Conservation (phyloP, 495 filamentous ascomycete species). For the Coniosporium apollinis region DNA sequence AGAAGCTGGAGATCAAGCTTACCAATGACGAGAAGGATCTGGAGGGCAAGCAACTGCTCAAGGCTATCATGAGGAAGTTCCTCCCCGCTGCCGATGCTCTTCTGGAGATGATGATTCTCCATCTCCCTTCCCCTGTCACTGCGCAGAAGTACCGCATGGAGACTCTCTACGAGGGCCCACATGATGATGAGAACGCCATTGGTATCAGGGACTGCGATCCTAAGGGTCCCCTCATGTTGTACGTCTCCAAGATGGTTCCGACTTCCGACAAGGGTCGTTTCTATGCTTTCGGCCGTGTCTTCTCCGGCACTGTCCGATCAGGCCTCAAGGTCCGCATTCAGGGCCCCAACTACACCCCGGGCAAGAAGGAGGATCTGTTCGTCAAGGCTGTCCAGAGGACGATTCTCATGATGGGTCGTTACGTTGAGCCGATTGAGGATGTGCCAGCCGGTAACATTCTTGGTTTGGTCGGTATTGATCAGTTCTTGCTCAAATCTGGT, state of each 20-base stretch:
- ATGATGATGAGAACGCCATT: constrained; percentile 79
- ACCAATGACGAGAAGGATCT: constrained; percentile 71
- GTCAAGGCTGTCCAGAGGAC: constrained; percentile 99
- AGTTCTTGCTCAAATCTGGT: constrained; percentile 99
- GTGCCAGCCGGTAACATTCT: constrained; percentile 99
- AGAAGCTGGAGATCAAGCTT: constrained; percentile 90
- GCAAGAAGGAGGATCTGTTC: constrained; percentile 98
- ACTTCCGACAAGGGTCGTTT: constrained; percentile 99
- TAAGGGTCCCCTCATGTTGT: constrained; percentile 97
- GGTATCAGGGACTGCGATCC: constrained; percentile 96
- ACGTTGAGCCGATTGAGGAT: constrained; percentile 98
- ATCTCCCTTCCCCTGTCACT: constrained; percentile 88
- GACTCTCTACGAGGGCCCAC: constrained; percentile 95
- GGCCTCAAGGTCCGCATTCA: constrained; percentile 99
- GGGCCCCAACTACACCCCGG: constrained; percentile 94
- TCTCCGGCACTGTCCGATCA: constrained; percentile 90
- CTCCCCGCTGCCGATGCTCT: constrained; percentile 94
- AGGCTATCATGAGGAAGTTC: constrained; percentile 97
- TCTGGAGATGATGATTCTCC: constrained; percentile 99
- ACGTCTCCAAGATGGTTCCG: constrained; percentile 99
- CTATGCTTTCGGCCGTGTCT: constrained; percentile 99
- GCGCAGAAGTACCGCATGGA: constrained; percentile 97
- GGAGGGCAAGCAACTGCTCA: constrained; percentile 92
- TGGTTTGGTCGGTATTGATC: constrained; percentile 96
- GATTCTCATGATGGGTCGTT: constrained; percentile 99